Evolutionary conservation across 2,329 filamentous ascomycete species (phyloP).

Genomic region (Aspergillus sp.): DNA sequence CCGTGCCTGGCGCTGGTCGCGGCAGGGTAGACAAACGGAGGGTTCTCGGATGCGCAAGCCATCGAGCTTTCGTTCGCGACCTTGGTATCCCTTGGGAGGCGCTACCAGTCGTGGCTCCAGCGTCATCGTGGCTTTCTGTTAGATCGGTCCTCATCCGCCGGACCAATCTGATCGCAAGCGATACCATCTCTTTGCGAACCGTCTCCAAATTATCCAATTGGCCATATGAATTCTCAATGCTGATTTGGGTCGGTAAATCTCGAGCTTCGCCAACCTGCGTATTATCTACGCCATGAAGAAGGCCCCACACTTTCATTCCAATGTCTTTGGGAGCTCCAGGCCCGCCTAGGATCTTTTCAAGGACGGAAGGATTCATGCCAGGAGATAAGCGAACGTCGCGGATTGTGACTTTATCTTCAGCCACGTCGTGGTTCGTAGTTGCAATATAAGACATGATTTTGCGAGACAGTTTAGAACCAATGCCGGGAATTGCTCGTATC

Average conservation of each 20-base stretch:
- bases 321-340: constrained; percentile 71
- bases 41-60: constrained; percentile 80
- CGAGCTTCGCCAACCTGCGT: constrained; percentile 70
- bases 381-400: constrained; percentile 63
- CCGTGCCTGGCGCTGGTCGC: constrained; percentile 51
- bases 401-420: constrained; percentile 61
- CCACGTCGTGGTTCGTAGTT: constrained; percentile 13
- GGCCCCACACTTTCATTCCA: constrained; percentile 70
- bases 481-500: constrained; percentile 78
- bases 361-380: constrained; percentile 60
- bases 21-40: constrained; percentile 77
- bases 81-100: constrained; percentile 7
- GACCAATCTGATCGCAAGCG: constrained; percentile 69
- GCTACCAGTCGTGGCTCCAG: constrained; percentile 23
- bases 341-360: constrained; percentile 70
- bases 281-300: constrained; percentile 79
- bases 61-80: constrained; percentile 45
- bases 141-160: constrained; percentile 78
- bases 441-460: constrained; percentile 49
- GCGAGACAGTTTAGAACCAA: constrained; percentile 77
- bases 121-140: constrained; percentile 51
- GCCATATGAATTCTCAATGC: constrained; percentile 89
- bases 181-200: constrained; percentile 67
- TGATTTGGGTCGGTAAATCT: constrained; percentile 80
- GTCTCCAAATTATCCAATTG: constrained; percentile 65